Percentiles rank a stretch among this genome's conserved stretches.
Evolutionary conservation across 1,139 yeast species (phyloP).

Genomic region (Sugiyamaella neomexicana): DNA sequence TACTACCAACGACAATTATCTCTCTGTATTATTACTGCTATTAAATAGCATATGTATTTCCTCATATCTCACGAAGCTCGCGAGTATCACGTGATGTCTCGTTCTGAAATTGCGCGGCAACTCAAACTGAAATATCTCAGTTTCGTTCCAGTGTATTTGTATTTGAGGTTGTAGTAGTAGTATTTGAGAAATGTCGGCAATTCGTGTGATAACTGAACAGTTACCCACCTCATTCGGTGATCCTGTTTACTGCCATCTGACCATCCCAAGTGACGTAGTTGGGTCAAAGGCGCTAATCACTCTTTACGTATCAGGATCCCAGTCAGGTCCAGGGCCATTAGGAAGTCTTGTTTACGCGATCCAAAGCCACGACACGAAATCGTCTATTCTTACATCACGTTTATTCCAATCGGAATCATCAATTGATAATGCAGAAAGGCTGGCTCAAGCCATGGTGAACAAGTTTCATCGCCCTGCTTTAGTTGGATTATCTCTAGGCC

Average conservation of each 20-base stretch:
- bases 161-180: no score
- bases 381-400: constrained; percentile 19
- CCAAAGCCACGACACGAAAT: constrained; percentile 12
- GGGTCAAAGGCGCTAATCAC: constrained; percentile 18
- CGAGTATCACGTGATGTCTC: no score
- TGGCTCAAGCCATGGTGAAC: constrained; percentile 25
- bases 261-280: constrained; percentile 14
- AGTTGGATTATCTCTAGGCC: constrained; percentile 24
- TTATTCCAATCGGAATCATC: constrained; percentile 24
- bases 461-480: constrained; percentile 26
- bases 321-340: constrained; percentile 26
- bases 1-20: neutral
- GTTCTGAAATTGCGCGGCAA: no score
- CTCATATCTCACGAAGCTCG: no score
- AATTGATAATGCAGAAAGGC: constrained; percentile 27
- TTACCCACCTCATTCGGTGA: constrained; percentile 6
- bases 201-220: constrained; percentile 13
- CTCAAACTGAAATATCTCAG: no score
- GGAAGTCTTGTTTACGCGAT: constrained; percentile 31
- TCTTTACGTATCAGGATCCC: constrained; percentile 15
- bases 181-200: constrained; percentile 4
- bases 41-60: no score
- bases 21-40: neutral
- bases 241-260: constrained; percentile 23
- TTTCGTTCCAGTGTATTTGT: no score